phyloP scores from a whole-genome alignment of 2,329 filamentous ascomycete species.

The Chaetomiaceae sp. region DNA sequence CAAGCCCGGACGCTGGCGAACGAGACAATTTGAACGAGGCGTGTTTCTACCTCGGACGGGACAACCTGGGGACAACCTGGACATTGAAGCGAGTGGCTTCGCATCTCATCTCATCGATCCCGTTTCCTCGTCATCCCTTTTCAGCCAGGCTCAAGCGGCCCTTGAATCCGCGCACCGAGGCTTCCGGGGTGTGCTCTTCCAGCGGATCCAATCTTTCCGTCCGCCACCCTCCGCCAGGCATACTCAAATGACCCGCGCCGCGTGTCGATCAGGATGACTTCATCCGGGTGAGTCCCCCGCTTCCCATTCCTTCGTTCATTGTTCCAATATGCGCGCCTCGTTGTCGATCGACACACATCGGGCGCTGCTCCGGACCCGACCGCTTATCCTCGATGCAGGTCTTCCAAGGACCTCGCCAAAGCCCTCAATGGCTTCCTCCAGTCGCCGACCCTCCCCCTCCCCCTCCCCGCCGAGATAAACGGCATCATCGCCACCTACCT shows the following conservation, averaged over 20 bases:
- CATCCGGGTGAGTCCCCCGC: constrained; percentile 23
- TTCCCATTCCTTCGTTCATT: neutral
- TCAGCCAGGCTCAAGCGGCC: no score
- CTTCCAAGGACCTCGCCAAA: constrained; percentile 58
- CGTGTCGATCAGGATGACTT: constrained; percentile 25
- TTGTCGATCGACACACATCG: neutral
- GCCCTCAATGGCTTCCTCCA: constrained; percentile 49
- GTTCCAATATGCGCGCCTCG: no score
- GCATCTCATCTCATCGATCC: no score
- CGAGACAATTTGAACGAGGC: no score
- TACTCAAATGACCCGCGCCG: constrained; percentile 13
- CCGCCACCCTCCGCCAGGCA: neutral
- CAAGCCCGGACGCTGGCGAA: no score
- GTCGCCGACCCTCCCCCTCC: constrained; percentile 52
- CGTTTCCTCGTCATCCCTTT: no score
- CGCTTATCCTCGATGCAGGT: constrained; percentile 33
- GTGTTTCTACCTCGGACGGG: no score
- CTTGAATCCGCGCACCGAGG: no score
- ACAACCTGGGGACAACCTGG: no score
- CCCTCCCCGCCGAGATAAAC: constrained; percentile 62
- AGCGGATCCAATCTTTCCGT: neutral
- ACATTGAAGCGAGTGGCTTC: no score
- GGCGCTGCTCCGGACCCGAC: neutral
- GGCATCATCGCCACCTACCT: constrained; percentile 62
- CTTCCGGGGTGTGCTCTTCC: no score